Evolutionary conservation across 257 asterid species (phyloP), one percentile per base, ranked within the genome.

Genomic region (Leonotis leonurus): DNA sequence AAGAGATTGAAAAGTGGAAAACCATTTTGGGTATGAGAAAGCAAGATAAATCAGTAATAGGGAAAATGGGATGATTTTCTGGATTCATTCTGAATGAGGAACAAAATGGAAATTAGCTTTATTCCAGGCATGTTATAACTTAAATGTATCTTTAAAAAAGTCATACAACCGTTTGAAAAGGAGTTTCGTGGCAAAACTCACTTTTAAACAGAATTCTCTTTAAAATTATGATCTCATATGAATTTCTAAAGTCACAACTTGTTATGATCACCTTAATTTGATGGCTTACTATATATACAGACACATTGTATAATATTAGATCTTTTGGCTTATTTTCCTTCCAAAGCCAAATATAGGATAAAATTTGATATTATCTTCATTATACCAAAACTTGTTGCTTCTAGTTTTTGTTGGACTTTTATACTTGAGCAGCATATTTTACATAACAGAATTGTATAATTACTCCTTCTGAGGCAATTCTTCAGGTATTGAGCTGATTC

Each of bases 401-500:
- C 36, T 17, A 46, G 46, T 62, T 62, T 20, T 37, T 43, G 14
- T 33, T 27, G 55, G 39, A 17, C 16, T 29, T 67, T 12, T 45
- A 22, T 46, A 12, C 21, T 36, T 26, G 66, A 37, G 61, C 40
- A 48, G 39, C 46, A 30, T 70, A 12, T 62, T 30, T 17, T 49
- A 45, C 62, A 16, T 21, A 50, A 17, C 33, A 35, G 26, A n/a
- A 26, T 48, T 66, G 30, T 46, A 17, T 39, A 21, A 3, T 52
- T 69, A 39, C 74, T 45, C 48, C 73, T 63, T 16, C 68, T 68
- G 35, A 61, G 65, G 54, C 56, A 24, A 60, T 35, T 39, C 56
- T 64, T 53, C 72, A 87, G 96, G 96, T 66, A 80, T 90, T 58
- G 95, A 90, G 65, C 75, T 87, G 85, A 83, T 90, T 75, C 93